Conservation (phyloP, 805 yeast species). For the Barnettozyma sucrosica region DNA sequence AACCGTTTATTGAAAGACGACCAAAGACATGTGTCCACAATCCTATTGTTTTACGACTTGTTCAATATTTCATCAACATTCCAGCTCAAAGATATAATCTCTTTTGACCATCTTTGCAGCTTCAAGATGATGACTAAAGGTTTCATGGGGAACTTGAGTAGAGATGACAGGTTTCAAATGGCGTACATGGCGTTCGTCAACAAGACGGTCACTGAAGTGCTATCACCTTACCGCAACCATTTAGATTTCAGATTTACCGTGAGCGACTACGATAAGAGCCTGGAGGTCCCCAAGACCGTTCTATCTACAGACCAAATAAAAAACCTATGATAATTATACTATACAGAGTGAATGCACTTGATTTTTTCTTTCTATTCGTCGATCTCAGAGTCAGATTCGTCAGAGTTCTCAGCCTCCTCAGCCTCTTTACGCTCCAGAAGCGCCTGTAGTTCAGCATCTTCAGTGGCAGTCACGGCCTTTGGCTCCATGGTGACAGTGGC, state of each 20-base stretch:
- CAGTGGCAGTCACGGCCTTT: slow-evolving; percentile 97
- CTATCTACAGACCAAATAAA: background rate
- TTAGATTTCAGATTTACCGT: background rate
- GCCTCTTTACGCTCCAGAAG: slow-evolving; percentile 89
- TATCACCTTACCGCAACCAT: background rate
- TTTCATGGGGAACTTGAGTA: background rate
- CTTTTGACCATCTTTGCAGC: background rate
- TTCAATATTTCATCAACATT: background rate
- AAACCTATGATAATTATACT: background rate
- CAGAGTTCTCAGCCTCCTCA: slow-evolving; percentile 78
- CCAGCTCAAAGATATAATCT: background rate
- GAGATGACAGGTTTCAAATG: background rate
- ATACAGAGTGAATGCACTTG: background rate
- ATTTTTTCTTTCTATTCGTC: slow-evolving; percentile 23
- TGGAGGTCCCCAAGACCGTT: background rate
- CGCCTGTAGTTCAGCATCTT: slow-evolving; percentile 96
- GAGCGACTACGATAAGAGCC: background rate
- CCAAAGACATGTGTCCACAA: background rate
- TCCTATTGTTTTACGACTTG: background rate
- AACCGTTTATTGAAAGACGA: background rate
- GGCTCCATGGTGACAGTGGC: slow-evolving; percentile 96
- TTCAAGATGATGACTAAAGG: background rate
- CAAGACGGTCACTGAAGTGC: background rate
- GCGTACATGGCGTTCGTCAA: background rate
- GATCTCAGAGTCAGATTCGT: slow-evolving; percentile 50